These are phyloP conservation scores for Metarhizium guizhouense DNA, from an alignment of 2,329 filamentous ascomycete genomes.

Conservation along the genomic window DNA sequence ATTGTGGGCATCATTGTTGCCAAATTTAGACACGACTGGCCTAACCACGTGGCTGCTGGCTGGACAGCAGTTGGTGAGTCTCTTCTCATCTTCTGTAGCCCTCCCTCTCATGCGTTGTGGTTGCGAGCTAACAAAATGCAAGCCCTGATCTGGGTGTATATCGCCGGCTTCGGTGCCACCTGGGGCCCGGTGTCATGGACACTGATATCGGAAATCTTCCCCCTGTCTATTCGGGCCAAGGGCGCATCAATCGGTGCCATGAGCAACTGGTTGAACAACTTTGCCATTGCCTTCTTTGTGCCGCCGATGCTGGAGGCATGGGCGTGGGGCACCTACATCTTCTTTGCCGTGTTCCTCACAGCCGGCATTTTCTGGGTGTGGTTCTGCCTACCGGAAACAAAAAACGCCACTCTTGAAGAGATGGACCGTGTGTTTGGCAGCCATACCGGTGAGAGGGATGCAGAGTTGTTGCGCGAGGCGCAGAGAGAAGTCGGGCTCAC, in stretches of 20 bases:
- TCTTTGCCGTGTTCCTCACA: constrained; percentile 43
- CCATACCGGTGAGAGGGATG: constrained; percentile 21
- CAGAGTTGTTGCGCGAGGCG: constrained; percentile 13
- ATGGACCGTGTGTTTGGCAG: constrained; percentile 43
- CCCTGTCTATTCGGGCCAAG: constrained; percentile 23
- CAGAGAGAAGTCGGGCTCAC: constrained; percentile 15
- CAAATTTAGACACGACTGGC: constrained; percentile 28
- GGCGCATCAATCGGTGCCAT: constrained; percentile 21
- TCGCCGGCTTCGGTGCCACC: constrained; percentile 35
- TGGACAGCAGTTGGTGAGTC: constrained; percentile 17
- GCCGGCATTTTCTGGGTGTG: constrained; percentile 38
- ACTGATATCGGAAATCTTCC: constrained; percentile 38
- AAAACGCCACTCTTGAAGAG: constrained; percentile 42
- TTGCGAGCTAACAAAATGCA: background rate
- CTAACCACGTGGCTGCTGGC: constrained; percentile 23
- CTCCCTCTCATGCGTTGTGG: background rate
- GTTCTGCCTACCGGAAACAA: constrained; percentile 45
- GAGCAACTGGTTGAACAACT: constrained; percentile 30
- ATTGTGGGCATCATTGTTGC: constrained; percentile 31
- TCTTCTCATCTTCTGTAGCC: background rate
- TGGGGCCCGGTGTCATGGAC: constrained; percentile 40
- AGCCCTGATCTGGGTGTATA: constrained; percentile 35
- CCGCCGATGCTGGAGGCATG: constrained; percentile 28
- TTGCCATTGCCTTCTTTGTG: constrained; percentile 36
- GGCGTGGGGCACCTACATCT: constrained; percentile 44